Evolutionary conservation across 2,329 filamentous ascomycete species (phyloP).

Genomic region (Phialemonium atrogriseum): DNA sequence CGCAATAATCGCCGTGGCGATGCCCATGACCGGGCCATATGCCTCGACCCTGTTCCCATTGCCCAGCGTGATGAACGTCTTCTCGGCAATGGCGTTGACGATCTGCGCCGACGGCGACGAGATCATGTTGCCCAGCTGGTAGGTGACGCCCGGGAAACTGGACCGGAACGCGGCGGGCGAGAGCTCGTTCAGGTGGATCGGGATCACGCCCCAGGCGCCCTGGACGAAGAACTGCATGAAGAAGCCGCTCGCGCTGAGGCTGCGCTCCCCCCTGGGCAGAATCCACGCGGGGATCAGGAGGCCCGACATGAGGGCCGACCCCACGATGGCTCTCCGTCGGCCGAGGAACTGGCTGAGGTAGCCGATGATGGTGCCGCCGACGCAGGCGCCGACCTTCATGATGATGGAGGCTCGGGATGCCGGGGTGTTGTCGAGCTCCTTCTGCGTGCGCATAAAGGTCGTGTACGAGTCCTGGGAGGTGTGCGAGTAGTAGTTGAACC

Average conservation of each 20-base stretch:
- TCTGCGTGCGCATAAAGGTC: constrained; percentile 49
- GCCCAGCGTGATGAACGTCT: constrained; percentile 47
- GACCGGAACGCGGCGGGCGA: constrained; percentile 64
- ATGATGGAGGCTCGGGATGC: constrained; percentile 65
- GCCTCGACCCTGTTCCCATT: constrained; percentile 54
- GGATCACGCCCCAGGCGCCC: constrained; percentile 65
- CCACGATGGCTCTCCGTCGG: constrained; percentile 58
- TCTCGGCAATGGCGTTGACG: constrained; percentile 59
- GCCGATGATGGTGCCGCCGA: constrained; percentile 55
- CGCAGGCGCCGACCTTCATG: constrained; percentile 60
- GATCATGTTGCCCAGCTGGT: constrained; percentile 70
- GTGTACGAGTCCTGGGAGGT: constrained; percentile 57
- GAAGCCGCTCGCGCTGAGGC: constrained; percentile 70
- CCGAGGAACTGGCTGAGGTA: constrained; percentile 62
- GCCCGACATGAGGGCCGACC: constrained; percentile 55
- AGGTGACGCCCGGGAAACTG: constrained; percentile 63
- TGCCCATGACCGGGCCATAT: constrained; percentile 67
- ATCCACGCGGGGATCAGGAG: constrained; percentile 77
- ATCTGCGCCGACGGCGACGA: constrained; percentile 64
- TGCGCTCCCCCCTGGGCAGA: constrained; percentile 51
- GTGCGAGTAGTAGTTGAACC: constrained; percentile 72
- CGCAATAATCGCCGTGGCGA: constrained; percentile 70
- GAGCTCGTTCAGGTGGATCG: constrained; percentile 69
- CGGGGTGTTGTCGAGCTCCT: constrained; percentile 38
- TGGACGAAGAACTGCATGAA: constrained; percentile 75